Evolutionary conservation across 129 eudicot genomes (phyloP), one percentile per base, ranked within the genome.

Genomic region (Heracleum sosnowskyi): DNA sequence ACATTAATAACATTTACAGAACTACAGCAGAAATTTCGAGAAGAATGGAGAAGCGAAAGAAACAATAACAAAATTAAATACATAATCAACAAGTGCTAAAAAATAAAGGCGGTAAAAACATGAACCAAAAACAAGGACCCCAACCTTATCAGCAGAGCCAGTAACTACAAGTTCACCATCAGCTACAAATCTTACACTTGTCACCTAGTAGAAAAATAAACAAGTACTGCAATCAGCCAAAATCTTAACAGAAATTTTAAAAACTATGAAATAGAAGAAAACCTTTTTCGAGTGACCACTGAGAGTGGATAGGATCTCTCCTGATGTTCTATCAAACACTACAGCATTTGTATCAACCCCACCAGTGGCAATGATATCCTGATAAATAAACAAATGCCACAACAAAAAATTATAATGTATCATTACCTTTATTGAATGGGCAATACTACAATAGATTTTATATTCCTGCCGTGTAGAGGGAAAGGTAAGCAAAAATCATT

Each of bases 271-370:
- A 55, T 79, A 46, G n/a, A 34, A 78, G 55, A 77, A 47, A 18
- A 95, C 98, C 98, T 90, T 95, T 90, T 95, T 95, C 66, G 98
- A 95, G 80, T 95, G 98, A 49, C 98, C 98, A 82, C 94, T 95
- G 60, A 95, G 97, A 36, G 94, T 95, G 36, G 98, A 90, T 86
- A 90, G 68, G 74, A 88, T 91, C 88, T 92, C 89, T 79, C 96
- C 97, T 73, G 96, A 84, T 41, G 96, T 78, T 78, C 90, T 89
- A 83, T 95, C 87, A 57, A 95, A 95, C 84, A 95, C 89, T 77
- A 95, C 89, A 73, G 91, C 92, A 86, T 92, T 95, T 20, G 92
- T 78, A 82, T 95, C 98, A 73, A 82, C 84, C 46, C 98, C 98
- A 73, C 92, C 97, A 69, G 98, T 91, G 36, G 87, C 98, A 88